Conservation (phyloP, 1,284 basidiomycete genomes). For the Termitomyces sp. region DNA sequence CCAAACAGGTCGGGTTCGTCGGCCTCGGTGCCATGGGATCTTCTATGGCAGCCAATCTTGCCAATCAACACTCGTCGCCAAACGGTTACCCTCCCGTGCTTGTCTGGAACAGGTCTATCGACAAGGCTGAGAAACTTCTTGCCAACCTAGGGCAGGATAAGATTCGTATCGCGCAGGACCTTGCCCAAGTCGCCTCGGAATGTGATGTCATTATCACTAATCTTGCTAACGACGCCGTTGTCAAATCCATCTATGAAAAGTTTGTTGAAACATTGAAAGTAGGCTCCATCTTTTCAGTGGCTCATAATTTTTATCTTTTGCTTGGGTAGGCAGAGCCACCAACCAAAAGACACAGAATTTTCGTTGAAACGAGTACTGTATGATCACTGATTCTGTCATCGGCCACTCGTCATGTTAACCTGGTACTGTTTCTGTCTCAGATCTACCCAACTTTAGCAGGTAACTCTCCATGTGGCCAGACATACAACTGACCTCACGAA, state of each 20-base stretch:
- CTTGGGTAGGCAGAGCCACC: conserved; percentile 30
- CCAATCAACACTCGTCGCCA: conserved; percentile 38
- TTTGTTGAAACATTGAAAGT: conserved; percentile 56
- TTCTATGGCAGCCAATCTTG: conserved; percentile 73
- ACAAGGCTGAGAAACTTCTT: conserved; percentile 54
- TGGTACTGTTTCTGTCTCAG: conserved; percentile 25
- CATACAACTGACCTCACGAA: not conserved
- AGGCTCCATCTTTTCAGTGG: conserved; percentile 3
- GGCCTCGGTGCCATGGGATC: conserved; percentile 70
- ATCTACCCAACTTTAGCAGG: conserved; percentile 73
- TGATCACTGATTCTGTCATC: not conserved
- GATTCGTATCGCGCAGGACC: conserved; percentile 47
- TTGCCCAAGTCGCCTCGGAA: conserved; percentile 53
- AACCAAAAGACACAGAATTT: conserved; percentile 57
- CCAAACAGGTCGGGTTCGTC: conserved; percentile 51
- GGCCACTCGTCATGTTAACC: not conserved
- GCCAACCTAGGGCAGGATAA: conserved; percentile 49
- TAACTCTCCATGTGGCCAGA: conserved; percentile 16
- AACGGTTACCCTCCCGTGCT: conserved; percentile 40
- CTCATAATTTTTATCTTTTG: not conserved
- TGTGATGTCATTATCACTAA: conserved; percentile 82
- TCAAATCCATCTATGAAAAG: conserved; percentile 61
- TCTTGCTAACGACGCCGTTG: conserved; percentile 70
- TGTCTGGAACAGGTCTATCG: conserved; percentile 63
- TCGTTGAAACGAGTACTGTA: conserved; percentile 80